These are phyloP conservation scores for Scytalidium sp. DNA, from an alignment of 2,329 filamentous ascomycete species.

Conservation along the genomic window DNA sequence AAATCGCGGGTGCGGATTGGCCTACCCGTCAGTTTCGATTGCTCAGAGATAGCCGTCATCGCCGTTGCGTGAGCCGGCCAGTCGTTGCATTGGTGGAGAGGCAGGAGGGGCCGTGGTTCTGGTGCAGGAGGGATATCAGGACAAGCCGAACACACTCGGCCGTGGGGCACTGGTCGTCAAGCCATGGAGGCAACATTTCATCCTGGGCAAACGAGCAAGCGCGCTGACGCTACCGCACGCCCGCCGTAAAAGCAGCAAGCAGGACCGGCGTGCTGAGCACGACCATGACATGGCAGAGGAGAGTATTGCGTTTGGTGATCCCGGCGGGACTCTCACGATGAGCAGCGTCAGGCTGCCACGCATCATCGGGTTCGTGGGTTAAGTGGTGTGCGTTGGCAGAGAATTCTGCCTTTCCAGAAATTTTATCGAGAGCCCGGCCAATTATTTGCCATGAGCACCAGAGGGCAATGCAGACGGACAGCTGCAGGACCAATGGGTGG, in stretches of 20 bases:
- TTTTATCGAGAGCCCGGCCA: neutral
- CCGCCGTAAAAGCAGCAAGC: slow-evolving; percentile 20
- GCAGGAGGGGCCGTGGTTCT: slow-evolving; percentile 6
- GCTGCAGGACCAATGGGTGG: neutral
- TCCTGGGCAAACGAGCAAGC: slow-evolving; percentile 33
- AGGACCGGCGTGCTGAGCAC: neutral
- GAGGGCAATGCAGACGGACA: neutral
- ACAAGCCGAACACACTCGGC: slow-evolving; percentile 1
- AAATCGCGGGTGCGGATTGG: slow-evolving; percentile 25
- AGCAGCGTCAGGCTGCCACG: neutral
- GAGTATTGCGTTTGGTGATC: slow-evolving; percentile 1
- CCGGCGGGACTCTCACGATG: neutral
- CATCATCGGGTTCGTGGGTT: neutral
- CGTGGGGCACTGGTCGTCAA: neutral
- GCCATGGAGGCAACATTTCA: slow-evolving; percentile 14
- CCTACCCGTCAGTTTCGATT: slow-evolving; percentile 22
- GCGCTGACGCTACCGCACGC: slow-evolving; percentile 37
- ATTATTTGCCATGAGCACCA: neutral
- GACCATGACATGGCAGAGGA: slow-evolving; percentile 7
- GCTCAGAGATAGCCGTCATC: slow-evolving; percentile 30
- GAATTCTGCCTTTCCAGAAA: neutral
- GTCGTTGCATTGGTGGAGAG: slow-evolving; percentile 21
- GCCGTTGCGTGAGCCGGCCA: slow-evolving; percentile 21
- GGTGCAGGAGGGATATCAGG: neutral
- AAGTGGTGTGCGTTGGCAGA: neutral